Evolutionary conservation across 2,329 filamentous ascomycete genomes (phyloP).

Genomic region (Penicillium sp.): DNA sequence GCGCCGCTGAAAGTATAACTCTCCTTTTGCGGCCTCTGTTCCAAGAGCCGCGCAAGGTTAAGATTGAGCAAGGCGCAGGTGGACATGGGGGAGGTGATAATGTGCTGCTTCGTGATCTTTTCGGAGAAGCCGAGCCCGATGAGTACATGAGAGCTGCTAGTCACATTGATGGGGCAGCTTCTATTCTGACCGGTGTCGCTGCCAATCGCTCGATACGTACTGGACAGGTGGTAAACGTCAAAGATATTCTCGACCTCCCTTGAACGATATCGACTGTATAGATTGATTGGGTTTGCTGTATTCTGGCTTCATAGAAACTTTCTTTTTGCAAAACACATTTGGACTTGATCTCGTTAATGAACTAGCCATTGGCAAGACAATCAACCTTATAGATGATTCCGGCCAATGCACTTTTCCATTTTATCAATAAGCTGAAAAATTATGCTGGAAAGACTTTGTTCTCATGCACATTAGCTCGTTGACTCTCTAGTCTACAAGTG

Average conservation of each 20-base stretch:
- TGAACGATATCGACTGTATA: not conserved
- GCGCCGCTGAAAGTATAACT: slow-evolving; percentile 24
- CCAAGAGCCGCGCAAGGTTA: slow-evolving; percentile 55
- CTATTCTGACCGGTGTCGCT: slow-evolving; percentile 59
- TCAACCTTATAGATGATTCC: not conserved
- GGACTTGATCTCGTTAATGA: not conserved
- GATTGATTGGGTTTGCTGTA: not conserved
- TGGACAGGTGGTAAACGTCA: slow-evolving; percentile 56
- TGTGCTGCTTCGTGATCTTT: slow-evolving; percentile 56
- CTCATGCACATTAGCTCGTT: too few relatives aligned
- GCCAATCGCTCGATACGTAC: slow-evolving; percentile 58
- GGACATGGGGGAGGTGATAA: slow-evolving; percentile 61
- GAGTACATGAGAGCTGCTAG: slow-evolving; percentile 55
- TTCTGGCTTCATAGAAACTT: not conserved
- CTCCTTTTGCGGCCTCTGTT: slow-evolving; percentile 53
- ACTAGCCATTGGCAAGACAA: not conserved
- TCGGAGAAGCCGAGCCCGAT: slow-evolving; percentile 49
- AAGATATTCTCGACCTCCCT: slow-evolving; percentile 38
- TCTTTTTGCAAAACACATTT: not conserved
- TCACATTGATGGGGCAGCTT: slow-evolving; percentile 58
- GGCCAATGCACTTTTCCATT: not conserved
- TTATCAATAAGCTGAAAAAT: too few relatives aligned
- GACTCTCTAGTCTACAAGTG: not conserved
- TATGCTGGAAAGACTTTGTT: too few relatives aligned
- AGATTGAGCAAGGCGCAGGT: slow-evolving; percentile 51